Evolutionary conservation across 2,329 filamentous ascomycete species (phyloP), one percentile per base, ranked within the genome.

Genomic region (Beauveria australis): DNA sequence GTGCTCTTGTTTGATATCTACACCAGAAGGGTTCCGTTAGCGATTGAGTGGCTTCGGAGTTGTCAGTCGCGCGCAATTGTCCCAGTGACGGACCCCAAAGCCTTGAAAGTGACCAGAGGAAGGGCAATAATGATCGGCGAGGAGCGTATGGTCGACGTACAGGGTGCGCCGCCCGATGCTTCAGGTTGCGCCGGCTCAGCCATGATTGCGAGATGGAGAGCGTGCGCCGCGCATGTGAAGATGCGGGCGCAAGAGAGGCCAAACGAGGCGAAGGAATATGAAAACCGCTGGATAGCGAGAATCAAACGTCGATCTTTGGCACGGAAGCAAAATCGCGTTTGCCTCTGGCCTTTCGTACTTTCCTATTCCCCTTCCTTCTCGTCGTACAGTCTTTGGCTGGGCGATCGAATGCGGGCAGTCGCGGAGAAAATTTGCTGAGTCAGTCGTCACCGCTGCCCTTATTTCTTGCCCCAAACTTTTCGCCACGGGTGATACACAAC

Each of bases 401-500:
- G 37, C 48, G 40, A 61, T 60, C 28, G 46, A 62, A 60, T 67
- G 71, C 67, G 65, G 67, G 70, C 69, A 67, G 66, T 66, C 65
- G 63, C 65, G 71, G 70, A 73, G 71, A 75, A 75, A 75, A 71
- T 75, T 74, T 76, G 75, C 74, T 74, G 73, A 74, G 67, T 74
- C 68, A 75, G 72, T 66, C 68, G 64, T 63, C 64, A 59, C 67
- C 63, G 66, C 64, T 74, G 73, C 73, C 73, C 72, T 75, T 73
- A 73, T 72, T 72, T 72, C 70, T 67, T 73, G 73, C 72, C 73
- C 73, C 73, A 69, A 69, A 70, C 69, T 66, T 70, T 67, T 68
- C 43, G 69, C 66, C 67, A 66, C 64, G 61, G 62, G 65, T 67
- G 74, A 76, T 76, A 75, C 74, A 76, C 74, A 76, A 74, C 54